Conservation (phyloP, 768 basidiomycete species). For the Mycena rebaudengoi region DNA sequence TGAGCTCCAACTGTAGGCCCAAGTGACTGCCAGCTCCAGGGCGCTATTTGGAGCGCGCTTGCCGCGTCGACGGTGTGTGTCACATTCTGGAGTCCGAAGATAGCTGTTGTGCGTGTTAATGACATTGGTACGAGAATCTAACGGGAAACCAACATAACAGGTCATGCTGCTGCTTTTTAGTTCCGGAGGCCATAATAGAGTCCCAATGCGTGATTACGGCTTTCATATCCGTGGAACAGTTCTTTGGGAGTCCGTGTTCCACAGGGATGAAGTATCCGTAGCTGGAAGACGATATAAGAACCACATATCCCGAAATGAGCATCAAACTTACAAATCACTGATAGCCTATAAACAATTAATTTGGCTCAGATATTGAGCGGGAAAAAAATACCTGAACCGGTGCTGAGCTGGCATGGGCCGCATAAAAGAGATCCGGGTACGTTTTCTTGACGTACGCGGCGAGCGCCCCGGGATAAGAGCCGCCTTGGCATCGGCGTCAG, state of each 20-base stretch:
- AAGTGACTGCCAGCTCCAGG: constrained; percentile 59
- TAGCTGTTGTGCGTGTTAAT: neutral
- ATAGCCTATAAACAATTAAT: constrained; percentile 9
- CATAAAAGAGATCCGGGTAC: constrained; percentile 22
- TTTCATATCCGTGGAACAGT: constrained; percentile 62
- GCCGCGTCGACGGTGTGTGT: constrained; percentile 22
- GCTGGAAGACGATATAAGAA: constrained; percentile 34
- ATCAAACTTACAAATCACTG: constrained; percentile 10
- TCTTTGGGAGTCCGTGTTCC: constrained; percentile 53
- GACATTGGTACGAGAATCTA: neutral
- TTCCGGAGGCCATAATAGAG: constrained; percentile 39
- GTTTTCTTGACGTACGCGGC: constrained; percentile 8
- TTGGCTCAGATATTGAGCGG: too few species aligned
- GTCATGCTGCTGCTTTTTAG: constrained; percentile 4
- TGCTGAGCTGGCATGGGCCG: constrained; percentile 12
- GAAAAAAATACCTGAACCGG: constrained; percentile 8
- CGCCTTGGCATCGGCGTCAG: too few species aligned
- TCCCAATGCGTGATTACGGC: constrained; percentile 59
- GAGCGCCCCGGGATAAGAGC: constrained; percentile 19
- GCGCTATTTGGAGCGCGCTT: constrained; percentile 24
- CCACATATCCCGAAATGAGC: neutral
- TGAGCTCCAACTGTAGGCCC: constrained; percentile 46
- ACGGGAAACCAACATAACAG: constrained; percentile 12
- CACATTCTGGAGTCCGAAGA: constrained; percentile 22
- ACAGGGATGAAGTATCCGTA: constrained; percentile 63